Evolutionary conservation across 345 rosid species (phyloP).

Genomic region (Ceriops zippeliana): DNA sequence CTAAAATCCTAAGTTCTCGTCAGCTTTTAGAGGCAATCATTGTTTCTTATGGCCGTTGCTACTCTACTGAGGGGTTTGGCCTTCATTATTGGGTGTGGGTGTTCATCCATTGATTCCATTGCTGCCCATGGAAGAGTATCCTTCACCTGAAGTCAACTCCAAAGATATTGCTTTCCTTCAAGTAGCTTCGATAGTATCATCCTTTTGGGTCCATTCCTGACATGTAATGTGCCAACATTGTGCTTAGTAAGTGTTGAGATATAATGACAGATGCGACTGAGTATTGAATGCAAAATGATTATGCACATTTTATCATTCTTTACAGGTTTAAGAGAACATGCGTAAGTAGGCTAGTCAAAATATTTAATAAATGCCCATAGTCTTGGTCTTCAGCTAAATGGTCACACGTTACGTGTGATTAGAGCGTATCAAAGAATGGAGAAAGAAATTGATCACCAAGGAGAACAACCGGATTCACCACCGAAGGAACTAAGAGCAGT

Average conservation of each 20-base stretch:
- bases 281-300: neutral
- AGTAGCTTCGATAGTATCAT: slow-evolving; percentile 58
- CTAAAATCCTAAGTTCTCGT: no score
- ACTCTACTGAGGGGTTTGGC: slow-evolving; percentile 77
- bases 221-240: neutral
- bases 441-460: slow-evolving; percentile 46
- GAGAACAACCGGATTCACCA: slow-evolving; percentile 64
- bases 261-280: slow-evolving; percentile 1
- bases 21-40: slow-evolving; percentile 70
- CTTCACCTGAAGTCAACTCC: slow-evolving; percentile 81
- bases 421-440: neutral
- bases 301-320: neutral
- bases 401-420: neutral
- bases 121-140: slow-evolving; percentile 62
- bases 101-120: slow-evolving; percentile 37
- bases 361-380: neutral
- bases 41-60: slow-evolving; percentile 69
- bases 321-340: no score
- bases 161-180: slow-evolving; percentile 62
- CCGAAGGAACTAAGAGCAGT: slow-evolving; percentile 58
- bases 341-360: no score
- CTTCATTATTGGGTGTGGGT: slow-evolving; percentile 37
- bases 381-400: slow-evolving; percentile 1
- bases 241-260: no score
- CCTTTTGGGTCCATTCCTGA: slow-evolving; percentile 93